Conservation (phyloP, 2,329 filamentous ascomycete genomes). For the Colletotrichum godetiae region DNA sequence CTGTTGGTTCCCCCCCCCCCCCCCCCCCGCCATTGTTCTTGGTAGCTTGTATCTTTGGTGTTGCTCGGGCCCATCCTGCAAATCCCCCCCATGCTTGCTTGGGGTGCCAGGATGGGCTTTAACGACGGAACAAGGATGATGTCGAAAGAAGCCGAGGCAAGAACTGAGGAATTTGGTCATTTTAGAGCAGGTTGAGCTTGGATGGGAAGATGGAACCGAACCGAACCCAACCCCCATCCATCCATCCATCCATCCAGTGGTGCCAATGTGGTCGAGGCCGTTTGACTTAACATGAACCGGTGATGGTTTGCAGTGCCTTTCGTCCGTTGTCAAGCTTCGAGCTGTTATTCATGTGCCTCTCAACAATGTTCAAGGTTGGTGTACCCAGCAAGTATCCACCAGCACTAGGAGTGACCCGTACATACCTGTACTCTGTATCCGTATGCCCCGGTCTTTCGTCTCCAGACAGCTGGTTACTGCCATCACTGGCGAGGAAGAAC, state of each 20-base stretch:
- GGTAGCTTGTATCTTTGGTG: background rate
- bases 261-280: background rate
- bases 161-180: background rate
- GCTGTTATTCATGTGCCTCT: constrained; percentile 33
- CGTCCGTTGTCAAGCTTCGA: constrained; percentile 23
- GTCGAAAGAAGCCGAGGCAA: constrained; percentile 32
- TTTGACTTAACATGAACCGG: constrained; percentile 2
- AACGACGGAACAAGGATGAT: constrained; percentile 21
- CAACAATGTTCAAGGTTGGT: constrained; percentile 20
- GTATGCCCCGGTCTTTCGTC: background rate
- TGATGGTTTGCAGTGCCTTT: constrained; percentile 23
- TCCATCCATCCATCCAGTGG: background rate
- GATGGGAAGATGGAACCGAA: constrained; percentile 3
- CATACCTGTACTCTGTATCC: no score
- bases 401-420: no score
- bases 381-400: constrained; percentile 4
- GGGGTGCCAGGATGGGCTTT: background rate
- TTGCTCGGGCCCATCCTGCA: constrained; percentile 7
- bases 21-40: background rate
- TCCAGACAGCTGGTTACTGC: background rate
- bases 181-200: background rate
- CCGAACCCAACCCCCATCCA: background rate
- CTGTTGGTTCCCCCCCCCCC: background rate
- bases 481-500: background rate
- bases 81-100: background rate